Evolutionary conservation across 202 grass and related monocot genomes (phyloP).

Genomic region (Dendrocalamus latiflorus): DNA sequence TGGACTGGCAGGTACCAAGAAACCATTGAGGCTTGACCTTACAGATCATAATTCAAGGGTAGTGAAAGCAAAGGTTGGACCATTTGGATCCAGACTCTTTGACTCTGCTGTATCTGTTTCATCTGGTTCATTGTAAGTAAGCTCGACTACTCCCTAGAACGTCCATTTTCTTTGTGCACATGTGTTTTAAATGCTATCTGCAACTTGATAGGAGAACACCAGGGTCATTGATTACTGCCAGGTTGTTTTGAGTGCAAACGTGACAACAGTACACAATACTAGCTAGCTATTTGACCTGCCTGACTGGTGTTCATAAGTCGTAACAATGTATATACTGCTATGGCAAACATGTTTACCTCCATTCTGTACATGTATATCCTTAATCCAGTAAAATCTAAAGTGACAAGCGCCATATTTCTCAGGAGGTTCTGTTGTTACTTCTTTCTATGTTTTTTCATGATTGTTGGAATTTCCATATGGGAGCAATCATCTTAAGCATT

Average conservation of each 20-base stretch:
- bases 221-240: not conserved
- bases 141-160: conserved; percentile 18
- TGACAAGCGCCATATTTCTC: not conserved
- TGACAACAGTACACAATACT: not conserved
- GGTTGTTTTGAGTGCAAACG: conserved; percentile 6
- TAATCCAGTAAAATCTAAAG: not conserved
- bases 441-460: not conserved
- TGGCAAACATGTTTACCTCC: conserved; percentile 14
- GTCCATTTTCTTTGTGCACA: not conserved
- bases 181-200: not conserved
- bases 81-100: conserved; percentile 83
- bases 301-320: not conserved
- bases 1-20: conserved; percentile 89
- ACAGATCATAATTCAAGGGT: conserved; percentile 54
- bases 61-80: conserved; percentile 87
- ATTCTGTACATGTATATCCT: not conserved
- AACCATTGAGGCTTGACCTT: conserved; percentile 77
- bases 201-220: conserved; percentile 12
- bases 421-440: not conserved
- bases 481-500: conserved; percentile 22
- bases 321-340: not conserved
- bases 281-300: not conserved
- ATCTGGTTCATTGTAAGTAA: conserved; percentile 69
- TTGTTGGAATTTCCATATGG: not conserved
- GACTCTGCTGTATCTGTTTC: conserved; percentile 91